These are phyloP conservation scores for Vigna nakashimae DNA, from an alignment of 306 rosid species.

Conservation along the genomic window DNA sequence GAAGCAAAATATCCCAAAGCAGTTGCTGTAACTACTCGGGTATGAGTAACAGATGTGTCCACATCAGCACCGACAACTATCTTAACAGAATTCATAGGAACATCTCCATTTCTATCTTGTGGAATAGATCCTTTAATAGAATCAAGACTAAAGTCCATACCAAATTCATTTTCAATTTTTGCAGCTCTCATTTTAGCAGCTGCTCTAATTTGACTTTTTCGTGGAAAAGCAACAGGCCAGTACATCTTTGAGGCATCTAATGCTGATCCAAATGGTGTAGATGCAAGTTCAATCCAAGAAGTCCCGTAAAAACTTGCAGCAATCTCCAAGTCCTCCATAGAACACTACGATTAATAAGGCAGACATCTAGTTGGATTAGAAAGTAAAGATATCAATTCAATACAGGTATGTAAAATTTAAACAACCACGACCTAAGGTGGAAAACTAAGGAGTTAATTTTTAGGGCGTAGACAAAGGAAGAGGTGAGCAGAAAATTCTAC, in stretches of 20 bases:
- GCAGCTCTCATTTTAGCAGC: conserved; percentile 99
- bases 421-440: not conserved
- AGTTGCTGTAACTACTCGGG: conserved; percentile 89
- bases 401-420: not conserved
- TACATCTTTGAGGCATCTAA: conserved; percentile 91
- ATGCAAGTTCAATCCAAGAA: conserved; percentile 90
- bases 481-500: not conserved
- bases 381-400: not conserved
- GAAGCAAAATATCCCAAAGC: conserved; percentile 89
- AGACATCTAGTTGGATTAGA: conserved; percentile 18
- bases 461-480: conserved; percentile 5
- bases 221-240: conserved; percentile 95
- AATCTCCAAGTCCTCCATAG: conserved; percentile 73
- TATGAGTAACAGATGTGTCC: conserved; percentile 81
- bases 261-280: conserved; percentile 87
- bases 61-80: conserved; percentile 91
- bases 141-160: conserved; percentile 62
- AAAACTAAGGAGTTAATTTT: not conserved
- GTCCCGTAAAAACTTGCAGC: conserved; percentile 68
- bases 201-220: conserved; percentile 91
- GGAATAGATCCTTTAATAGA: conserved; percentile 57
- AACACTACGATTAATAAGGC: conserved; percentile 59
- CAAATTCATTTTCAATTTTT: conserved; percentile 74
- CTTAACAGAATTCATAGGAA: conserved; percentile 65
- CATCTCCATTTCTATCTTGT: conserved; percentile 77